Conservation (phyloP, 192 early-diverging fungal genomes). For the Pilaira anomala region DNA sequence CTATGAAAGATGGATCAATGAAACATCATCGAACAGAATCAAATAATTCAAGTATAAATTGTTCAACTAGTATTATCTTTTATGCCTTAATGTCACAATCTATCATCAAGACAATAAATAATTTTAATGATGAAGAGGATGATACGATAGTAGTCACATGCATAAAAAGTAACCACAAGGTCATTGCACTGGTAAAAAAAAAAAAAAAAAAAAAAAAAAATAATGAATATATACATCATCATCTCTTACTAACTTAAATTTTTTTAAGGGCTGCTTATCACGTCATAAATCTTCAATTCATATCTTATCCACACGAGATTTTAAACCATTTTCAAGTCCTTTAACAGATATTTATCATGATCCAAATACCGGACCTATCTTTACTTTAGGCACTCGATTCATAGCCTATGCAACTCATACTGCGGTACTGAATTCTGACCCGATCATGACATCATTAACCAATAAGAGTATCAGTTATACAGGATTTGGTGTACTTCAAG, state of each 20-base stretch:
- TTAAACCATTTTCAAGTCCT: slow-evolving; percentile 30
- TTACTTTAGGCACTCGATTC: slow-evolving; percentile 62
- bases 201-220: not conserved
- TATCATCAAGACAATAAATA: slow-evolving; percentile 45
- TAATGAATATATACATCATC: not conserved
- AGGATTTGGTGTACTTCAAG: slow-evolving; percentile 26
- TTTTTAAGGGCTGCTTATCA: slow-evolving; percentile 12
- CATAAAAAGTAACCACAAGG: slow-evolving; percentile 56
- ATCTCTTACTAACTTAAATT: not conserved
- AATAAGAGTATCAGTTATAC: slow-evolving; percentile 20
- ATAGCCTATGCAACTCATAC: slow-evolving; percentile 69
- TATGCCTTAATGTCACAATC: slow-evolving; percentile 58
- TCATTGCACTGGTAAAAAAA: slow-evolving; percentile 59
- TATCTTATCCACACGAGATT: slow-evolving; percentile 48
- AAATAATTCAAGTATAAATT: not conserved
- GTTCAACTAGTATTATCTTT: slow-evolving; percentile 30
- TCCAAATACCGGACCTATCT: slow-evolving; percentile 35
- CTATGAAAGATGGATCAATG: not conserved
- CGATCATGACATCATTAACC: slow-evolving; percentile 1
- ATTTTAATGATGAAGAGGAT: slow-evolving; percentile 37
- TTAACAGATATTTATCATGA: slow-evolving; percentile 52
- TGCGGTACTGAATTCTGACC: slow-evolving; percentile 30
- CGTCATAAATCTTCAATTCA: slow-evolving; percentile 37
- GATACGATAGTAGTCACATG: slow-evolving; percentile 38
- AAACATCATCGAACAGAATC: not conserved